Evolutionary conservation across 2,329 filamentous ascomycete species (phyloP), one percentile per base, ranked within the genome.

Genomic region (Cadophora sp.): DNA sequence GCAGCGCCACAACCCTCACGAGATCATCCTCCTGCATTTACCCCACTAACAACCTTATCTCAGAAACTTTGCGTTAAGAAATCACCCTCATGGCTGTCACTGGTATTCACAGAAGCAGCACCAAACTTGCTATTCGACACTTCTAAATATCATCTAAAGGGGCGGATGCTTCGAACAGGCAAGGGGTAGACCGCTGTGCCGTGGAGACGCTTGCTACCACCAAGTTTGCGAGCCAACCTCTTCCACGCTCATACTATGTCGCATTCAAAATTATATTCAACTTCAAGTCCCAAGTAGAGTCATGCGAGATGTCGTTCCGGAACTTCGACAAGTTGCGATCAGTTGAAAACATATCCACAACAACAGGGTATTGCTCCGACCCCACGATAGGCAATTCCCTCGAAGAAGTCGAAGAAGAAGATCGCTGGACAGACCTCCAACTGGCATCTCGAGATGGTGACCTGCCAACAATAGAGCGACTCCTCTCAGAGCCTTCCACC

Each of bases 361-460:
- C 58, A 19, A 61, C 58, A n/a, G 58, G 58, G 24, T 61, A 61
- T 37, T 61, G 58, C 12, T 61, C 58, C 4, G 58, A 61, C 58
- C 58, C 58, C 9, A 61, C 58, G 4, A 29, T 48, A 26, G 37
- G 58, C 16, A 24, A 61, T 16, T 46, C 14, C 22, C 16, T 46
- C 58, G 37, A 46, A 9, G 58, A 46, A 61, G 12, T 61, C 26
- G 58, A 61, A 19, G 22, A 61, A 61, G 37, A 61, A 31, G 58
- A 61, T 16, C 58, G 58, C 22, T 61, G 58, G 58, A 61, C 58
- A 12, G 24, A 29, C 14, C 37, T 61, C 16, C 58, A 61, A 46
- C 58, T 61, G 6, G 58, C 58, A 2, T 27, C 22, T 48, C 58
- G 58, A 11, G 58, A 61, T 12, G 58, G 58, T 4, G 26, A 48